Percentiles rank a stretch among this genome's conserved stretches.
Conservation (phyloP, 75 land plant species). For the Cunninghamia lanceolata region DNA sequence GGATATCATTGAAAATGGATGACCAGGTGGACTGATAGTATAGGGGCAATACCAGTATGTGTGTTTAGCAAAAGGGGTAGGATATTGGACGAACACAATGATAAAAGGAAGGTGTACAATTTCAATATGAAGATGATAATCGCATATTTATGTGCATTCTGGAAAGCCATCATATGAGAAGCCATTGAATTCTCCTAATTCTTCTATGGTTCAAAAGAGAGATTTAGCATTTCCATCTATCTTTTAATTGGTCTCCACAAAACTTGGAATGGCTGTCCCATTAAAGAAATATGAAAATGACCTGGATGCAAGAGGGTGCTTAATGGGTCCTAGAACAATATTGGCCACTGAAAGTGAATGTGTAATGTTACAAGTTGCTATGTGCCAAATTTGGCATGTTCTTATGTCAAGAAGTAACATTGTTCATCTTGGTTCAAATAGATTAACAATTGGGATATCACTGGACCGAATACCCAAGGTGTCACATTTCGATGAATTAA, state of each 20-base stretch:
- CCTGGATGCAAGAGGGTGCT: constrained; percentile 14
- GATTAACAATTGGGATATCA: constrained; percentile 16
- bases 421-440: constrained; percentile 17
- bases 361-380: constrained; percentile 63
- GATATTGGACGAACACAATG: too few species aligned
- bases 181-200: constrained; percentile 10
- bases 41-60: too few species aligned
- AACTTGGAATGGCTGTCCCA: constrained; percentile 12
- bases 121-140: too few species aligned
- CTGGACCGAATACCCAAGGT: constrained; percentile 30
- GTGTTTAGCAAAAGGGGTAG: too few species aligned
- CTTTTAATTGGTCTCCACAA: constrained; percentile 20
- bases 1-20: too few species aligned
- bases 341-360: constrained; percentile 90
- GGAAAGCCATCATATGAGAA: constrained; percentile 16
- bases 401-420: constrained; percentile 22
- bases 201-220: constrained; percentile 18
- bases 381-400: constrained; percentile 58
- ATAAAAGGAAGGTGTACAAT: too few species aligned
- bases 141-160: constrained; percentile 33
- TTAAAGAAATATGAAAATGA: constrained; percentile 21
- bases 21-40: too few species aligned
- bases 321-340: constrained; percentile 33
- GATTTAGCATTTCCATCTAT: constrained; percentile 12
- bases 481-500: constrained; percentile 27